Base-by-base conservation (phyloP, 306 rosid species). In the Prunus campanulata region DNA sequence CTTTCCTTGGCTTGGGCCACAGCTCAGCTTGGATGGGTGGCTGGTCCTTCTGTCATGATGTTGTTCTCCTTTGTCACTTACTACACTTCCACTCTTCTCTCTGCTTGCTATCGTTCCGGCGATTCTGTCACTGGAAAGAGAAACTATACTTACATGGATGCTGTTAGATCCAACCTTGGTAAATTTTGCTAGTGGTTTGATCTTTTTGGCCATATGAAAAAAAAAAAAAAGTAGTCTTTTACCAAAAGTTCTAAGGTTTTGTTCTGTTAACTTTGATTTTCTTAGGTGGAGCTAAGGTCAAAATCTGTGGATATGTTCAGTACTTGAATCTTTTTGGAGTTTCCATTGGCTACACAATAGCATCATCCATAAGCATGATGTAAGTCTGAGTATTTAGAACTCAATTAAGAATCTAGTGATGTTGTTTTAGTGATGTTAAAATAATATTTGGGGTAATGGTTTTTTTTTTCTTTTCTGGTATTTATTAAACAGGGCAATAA, bases 11-110 rank as follows among this genome's bases (percentile, higher is more conserved):
- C 95, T 29, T 91, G 94, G 94, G 94, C 97, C 14, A 78, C 72
- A 18, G 94, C 97, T 49, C 97, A 91, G 78, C 88, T 91, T 48
- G 97, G 97, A 80, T 91, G 95, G 97, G 49, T 91, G 52, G 91
- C 88, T 32, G 97, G 97, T 6, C 86, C 90, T 30, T 61, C 70
- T 27, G 84, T 79, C 2, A 90, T 91, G 86, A 11, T 83, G 29
- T 48, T 90, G 66, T 91, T 91, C 84, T 81, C 96, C 18, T 8
- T 68, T 20, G 85, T 91, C 2, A 91, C 97, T 64, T 83, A 82
- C 77, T 91, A 85, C 76, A 90, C 95, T 54, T 84, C 93, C 46
- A 56, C 74, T 55, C 96, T 91, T 50, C 93, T 91, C n/a, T 51
- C 90, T 60, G 78, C 79, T 60, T 90, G 92, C 75, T 90, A 91